Percentiles rank a stretch among this genome's conserved stretches.
Evolutionary conservation across 495 filamentous ascomycete genomes (phyloP).

Genomic region (Barbatosphaeria neglecta): DNA sequence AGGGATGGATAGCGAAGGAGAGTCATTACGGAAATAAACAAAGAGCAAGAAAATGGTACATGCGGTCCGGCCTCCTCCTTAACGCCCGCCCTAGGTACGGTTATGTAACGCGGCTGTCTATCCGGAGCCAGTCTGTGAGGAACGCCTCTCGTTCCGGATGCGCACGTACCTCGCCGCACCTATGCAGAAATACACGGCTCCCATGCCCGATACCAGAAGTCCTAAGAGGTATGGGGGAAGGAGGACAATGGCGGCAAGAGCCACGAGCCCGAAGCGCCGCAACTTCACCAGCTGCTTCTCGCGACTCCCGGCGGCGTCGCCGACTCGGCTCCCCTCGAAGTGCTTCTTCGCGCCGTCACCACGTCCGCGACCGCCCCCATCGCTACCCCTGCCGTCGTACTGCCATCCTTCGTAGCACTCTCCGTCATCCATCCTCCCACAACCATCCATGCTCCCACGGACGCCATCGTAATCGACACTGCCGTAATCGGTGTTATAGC

Average conservation of each 20-base stretch:
- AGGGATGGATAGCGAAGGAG: no score
- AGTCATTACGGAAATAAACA: background rate
- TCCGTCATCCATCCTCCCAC: background rate
- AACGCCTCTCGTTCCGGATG: conserved; percentile 2
- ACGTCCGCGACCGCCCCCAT: background rate
- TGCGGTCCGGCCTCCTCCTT: background rate
- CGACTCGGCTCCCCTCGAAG: background rate
- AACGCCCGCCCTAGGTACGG: background rate
- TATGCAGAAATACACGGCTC: conserved; percentile 15
- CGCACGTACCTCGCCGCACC: conserved; percentile 5
- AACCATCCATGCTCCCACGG: conserved; percentile 2
- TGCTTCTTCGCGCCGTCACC: background rate
- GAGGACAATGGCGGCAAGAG: conserved; percentile 22
- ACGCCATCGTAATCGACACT: conserved; percentile 6
- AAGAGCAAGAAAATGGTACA: no score
- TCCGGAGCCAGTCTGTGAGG: background rate
- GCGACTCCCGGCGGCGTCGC: conserved; percentile 5
- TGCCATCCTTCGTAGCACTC: background rate
- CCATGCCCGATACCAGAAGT: conserved; percentile 9
- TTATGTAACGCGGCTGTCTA: background rate
- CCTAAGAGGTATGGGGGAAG: conserved; percentile 20
- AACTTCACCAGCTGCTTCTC: conserved; percentile 17
- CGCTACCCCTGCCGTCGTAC: background rate
- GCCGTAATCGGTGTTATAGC: conserved; percentile 4
- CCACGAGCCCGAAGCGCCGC: conserved; percentile 16